Evolutionary conservation across 768 basidiomycete genomes (phyloP).

Genomic region (Pleurotus eryngii): DNA sequence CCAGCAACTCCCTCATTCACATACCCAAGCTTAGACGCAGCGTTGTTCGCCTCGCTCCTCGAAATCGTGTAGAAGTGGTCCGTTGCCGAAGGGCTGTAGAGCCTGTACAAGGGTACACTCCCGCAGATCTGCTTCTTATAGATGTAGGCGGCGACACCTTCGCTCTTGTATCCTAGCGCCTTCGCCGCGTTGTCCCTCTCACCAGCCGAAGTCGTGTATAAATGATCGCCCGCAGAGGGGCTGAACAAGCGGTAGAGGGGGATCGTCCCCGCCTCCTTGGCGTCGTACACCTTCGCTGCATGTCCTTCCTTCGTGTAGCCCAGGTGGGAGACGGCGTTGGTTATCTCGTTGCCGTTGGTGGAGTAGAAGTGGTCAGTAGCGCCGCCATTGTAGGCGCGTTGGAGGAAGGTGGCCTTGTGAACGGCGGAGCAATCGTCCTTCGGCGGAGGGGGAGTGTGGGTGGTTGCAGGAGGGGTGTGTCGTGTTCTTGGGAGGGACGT

Average conservation of each 20-base stretch:
- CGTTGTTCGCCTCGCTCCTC: neutral
- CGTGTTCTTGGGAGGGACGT: too few species aligned
- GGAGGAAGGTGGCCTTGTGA: conserved; percentile 2
- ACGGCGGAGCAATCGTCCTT: neutral
- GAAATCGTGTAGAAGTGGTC: conserved; percentile 6
- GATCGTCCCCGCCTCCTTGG: conserved; percentile 6
- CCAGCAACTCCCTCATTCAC: conserved; percentile 6
- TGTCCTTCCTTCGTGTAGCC: neutral
- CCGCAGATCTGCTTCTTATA: conserved; percentile 4
- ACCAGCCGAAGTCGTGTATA: conserved; percentile 1
- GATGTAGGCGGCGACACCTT: neutral
- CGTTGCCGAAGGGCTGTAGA: neutral
- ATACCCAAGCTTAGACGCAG: conserved; percentile 7
- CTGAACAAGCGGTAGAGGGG: conserved; percentile 6
- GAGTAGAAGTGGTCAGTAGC: conserved; percentile 4
- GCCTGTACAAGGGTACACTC: conserved; percentile 1
- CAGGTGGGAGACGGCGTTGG: conserved; percentile 1
- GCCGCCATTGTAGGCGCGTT: neutral
- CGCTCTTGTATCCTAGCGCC: conserved; percentile 1
- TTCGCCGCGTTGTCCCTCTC: conserved; percentile 6
- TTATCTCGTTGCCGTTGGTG: conserved; percentile 2
- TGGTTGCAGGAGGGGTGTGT: neutral
- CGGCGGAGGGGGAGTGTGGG: neutral
- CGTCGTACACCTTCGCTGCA: conserved; percentile 4
- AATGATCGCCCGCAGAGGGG: neutral